These are phyloP conservation scores for Neurospora sublineolata DNA, from an alignment of 495 filamentous ascomycete species.

Conservation along the genomic window DNA sequence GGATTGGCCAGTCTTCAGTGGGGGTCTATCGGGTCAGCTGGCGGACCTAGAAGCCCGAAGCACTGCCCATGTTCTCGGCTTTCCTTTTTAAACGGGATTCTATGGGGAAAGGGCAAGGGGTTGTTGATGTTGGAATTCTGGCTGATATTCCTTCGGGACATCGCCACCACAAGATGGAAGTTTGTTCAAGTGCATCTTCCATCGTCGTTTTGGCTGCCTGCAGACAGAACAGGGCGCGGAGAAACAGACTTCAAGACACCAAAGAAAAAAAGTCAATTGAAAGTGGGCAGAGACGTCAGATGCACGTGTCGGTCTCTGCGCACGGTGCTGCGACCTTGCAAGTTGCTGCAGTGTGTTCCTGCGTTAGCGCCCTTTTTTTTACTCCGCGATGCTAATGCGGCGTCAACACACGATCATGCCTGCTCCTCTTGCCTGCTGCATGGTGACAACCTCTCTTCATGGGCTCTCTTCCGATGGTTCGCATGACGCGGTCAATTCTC, in stretches of 20 bases:
- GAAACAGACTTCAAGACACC: neutral
- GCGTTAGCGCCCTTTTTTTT: neutral
- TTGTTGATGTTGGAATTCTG: neutral
- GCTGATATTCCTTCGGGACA: neutral
- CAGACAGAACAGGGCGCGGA: neutral
- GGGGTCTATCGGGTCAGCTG: neutral
- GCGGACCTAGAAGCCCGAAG: neutral
- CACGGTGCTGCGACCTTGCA: neutral
- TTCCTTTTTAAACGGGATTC: neutral
- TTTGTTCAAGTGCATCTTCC: neutral
- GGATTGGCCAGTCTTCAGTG: neutral
- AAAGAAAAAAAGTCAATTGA: neutral
- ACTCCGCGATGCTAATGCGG: neutral
- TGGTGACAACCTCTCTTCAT: neutral
- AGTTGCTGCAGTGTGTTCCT: neutral
- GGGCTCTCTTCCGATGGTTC: neutral
- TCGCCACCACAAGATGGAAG: neutral
- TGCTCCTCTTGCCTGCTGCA: neutral
- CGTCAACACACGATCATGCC: neutral
- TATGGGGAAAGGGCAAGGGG: neutral
- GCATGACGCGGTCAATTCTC: neutral
- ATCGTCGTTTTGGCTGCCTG: neutral
- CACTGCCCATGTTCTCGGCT: neutral
- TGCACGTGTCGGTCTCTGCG: neutral
- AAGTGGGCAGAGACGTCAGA: neutral